Conservation (phyloP, 345 rosid genomes). For the Conringia planisiliqua region DNA sequence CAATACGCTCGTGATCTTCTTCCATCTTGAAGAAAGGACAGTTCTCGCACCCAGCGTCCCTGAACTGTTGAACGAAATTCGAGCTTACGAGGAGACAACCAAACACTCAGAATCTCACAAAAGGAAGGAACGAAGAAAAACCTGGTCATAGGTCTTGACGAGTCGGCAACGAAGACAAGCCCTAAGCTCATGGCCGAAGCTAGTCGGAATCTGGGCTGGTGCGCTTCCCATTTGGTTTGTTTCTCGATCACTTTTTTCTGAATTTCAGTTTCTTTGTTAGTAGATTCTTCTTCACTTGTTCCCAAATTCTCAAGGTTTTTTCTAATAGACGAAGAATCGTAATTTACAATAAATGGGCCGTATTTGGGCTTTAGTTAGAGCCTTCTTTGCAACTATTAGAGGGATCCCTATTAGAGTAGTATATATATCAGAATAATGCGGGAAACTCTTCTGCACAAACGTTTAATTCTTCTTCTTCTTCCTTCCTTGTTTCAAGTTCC, state of each 20-base stretch:
- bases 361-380: background rate
- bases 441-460: background rate
- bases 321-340: background rate
- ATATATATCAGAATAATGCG: no score
- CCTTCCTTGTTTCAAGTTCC: background rate
- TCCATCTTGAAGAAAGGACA: constrained; percentile 86
- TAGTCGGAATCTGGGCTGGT: constrained; percentile 83
- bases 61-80: constrained; percentile 34
- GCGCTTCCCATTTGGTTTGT: constrained; percentile 45
- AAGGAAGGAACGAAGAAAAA: constrained; percentile 9
- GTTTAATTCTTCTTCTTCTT: background rate
- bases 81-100: background rate
- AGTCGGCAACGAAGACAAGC: constrained; percentile 90
- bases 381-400: background rate
- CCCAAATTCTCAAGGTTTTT: background rate
- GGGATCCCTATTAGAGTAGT: no score
- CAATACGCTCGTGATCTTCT: constrained; percentile 76
- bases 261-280: background rate
- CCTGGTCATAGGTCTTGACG: constrained; percentile 91
- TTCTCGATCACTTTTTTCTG: background rate
- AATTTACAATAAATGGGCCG: background rate
- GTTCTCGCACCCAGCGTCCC: constrained; percentile 88
- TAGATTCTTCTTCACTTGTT: background rate
- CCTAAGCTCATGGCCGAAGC: constrained; percentile 81
- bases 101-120: background rate